phyloP scores from a whole-genome alignment of 768 basidiomycete genomes.

The Podaxis sp. region DNA sequence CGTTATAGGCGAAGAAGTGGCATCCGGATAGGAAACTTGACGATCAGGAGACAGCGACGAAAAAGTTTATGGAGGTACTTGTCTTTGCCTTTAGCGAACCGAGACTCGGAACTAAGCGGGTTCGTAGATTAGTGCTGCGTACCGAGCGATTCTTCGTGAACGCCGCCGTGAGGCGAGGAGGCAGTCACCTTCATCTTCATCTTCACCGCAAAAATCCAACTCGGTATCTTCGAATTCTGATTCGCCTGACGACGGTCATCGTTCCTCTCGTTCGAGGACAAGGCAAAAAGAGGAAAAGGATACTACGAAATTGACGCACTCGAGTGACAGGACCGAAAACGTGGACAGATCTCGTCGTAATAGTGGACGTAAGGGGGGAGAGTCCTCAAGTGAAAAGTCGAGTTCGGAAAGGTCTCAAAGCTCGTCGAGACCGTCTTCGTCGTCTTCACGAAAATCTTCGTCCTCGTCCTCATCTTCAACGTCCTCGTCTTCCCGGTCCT shows the following conservation, averaged over 20 bases:
- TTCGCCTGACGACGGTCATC: constrained; percentile 13
- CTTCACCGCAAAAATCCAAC: neutral
- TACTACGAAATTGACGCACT: constrained; percentile 5
- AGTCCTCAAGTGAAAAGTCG: neutral
- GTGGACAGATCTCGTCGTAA: neutral
- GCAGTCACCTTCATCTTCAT: constrained; percentile 5
- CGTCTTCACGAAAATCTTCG: constrained; percentile 7
- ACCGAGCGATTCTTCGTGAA: constrained; percentile 7
- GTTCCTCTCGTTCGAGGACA: constrained; percentile 11
- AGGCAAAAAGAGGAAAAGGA: neutral
- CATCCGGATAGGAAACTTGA: constrained; percentile 13
- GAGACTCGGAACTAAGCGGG: neutral
- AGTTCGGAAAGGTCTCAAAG: neutral
- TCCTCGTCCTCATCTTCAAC: constrained; percentile 13
- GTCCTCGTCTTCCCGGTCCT: constrained; percentile 14
- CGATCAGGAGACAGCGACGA: constrained; percentile 10
- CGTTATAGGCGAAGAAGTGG: constrained; percentile 9
- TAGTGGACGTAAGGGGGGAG: neutral
- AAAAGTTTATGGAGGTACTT: constrained; percentile 4
- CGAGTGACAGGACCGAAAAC: neutral
- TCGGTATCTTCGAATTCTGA: constrained; percentile 1
- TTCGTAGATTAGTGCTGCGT: constrained; percentile 4
- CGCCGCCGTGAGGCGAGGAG: constrained; percentile 3
- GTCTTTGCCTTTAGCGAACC: neutral
- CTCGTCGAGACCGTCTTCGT: constrained; percentile 1